Conservation (phyloP, 139 green algal species). For the Mesotaenium endlicherianum region DNA sequence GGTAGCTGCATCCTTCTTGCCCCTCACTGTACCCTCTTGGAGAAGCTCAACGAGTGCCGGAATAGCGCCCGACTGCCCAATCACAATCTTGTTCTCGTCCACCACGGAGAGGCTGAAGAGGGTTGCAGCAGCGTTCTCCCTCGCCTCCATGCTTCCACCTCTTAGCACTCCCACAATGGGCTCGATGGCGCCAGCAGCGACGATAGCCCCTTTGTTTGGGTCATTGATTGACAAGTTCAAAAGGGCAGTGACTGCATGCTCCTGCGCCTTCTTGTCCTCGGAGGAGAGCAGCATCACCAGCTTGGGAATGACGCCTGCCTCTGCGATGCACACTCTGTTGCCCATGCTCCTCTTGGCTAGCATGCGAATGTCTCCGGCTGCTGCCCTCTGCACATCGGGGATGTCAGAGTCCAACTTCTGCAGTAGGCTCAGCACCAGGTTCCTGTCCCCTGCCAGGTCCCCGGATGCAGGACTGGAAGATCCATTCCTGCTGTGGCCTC, state of each 20-base stretch:
- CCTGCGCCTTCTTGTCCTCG: constrained; percentile 25
- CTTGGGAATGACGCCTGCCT: constrained; percentile 15
- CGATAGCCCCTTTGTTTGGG: constrained; percentile 35
- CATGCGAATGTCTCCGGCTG: constrained; percentile 23
- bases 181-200: constrained; percentile 9
- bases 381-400: constrained; percentile 2
- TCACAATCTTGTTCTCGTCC: constrained; percentile 41
- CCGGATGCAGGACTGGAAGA: background rate
- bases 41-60: constrained; percentile 41
- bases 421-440: background rate
- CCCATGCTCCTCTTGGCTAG: constrained; percentile 39
- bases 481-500: background rate
- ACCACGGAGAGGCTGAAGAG: constrained; percentile 46
- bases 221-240: constrained; percentile 47
- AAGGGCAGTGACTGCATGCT: constrained; percentile 43
- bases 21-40: background rate
- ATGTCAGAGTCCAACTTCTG: background rate
- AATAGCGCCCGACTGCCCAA: constrained; percentile 39
- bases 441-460: background rate
- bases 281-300: constrained; percentile 24
- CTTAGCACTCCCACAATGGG: constrained; percentile 38
- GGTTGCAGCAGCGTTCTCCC: constrained; percentile 38
- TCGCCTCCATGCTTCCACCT: constrained; percentile 27
- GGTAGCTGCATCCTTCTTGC: constrained; percentile 47
- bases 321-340: constrained; percentile 30